These are phyloP conservation scores for Podila minutissima DNA, from an alignment of 192 early-diverging fungal genomes.

Conservation along the genomic window DNA sequence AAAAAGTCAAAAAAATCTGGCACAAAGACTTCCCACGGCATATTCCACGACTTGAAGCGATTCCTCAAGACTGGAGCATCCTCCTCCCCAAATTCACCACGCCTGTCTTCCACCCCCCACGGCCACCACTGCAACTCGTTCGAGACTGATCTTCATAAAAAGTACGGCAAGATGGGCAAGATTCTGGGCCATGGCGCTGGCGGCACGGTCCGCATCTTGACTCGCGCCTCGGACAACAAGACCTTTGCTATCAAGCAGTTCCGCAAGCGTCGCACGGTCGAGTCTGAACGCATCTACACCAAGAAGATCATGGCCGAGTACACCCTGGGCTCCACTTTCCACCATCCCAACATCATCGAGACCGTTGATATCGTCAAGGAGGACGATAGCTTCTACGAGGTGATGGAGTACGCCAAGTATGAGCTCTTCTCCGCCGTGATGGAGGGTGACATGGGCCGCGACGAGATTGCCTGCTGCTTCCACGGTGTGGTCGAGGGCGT, in stretches of 20 bases:
- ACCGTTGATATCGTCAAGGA: slow-evolving; percentile 78
- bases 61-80: slow-evolving; percentile 52
- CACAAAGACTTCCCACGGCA: slow-evolving; percentile 32
- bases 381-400: slow-evolving; percentile 68
- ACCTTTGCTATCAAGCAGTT: slow-evolving; percentile 86
- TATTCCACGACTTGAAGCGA: slow-evolving; percentile 63
- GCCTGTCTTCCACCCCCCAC: neutral
- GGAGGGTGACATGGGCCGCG: slow-evolving; percentile 70
- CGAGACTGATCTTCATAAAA: slow-evolving; percentile 43
- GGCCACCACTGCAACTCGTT: slow-evolving; percentile 27
- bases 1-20: slow-evolving; percentile 12
- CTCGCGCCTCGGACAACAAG: slow-evolving; percentile 68
- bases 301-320: slow-evolving; percentile 86
- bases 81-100: neutral
- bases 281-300: slow-evolving; percentile 75
- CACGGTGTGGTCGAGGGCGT: slow-evolving; percentile 84
- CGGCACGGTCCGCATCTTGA: slow-evolving; percentile 75
- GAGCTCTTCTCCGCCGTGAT: slow-evolving; percentile 86
- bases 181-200: slow-evolving; percentile 77
- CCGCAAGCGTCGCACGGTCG: slow-evolving; percentile 69
- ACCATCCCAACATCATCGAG: slow-evolving; percentile 83
- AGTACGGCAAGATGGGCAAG: slow-evolving; percentile 71
- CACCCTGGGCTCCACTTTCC: slow-evolving; percentile 76
- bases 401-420: slow-evolving; percentile 91
- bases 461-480: slow-evolving; percentile 88